A percentile compares a stretch with the other conserved stretches of the same genome.
Evolutionary conservation across 148 eudicot species (phyloP).

Genomic region (Fallopia convolvulus): DNA sequence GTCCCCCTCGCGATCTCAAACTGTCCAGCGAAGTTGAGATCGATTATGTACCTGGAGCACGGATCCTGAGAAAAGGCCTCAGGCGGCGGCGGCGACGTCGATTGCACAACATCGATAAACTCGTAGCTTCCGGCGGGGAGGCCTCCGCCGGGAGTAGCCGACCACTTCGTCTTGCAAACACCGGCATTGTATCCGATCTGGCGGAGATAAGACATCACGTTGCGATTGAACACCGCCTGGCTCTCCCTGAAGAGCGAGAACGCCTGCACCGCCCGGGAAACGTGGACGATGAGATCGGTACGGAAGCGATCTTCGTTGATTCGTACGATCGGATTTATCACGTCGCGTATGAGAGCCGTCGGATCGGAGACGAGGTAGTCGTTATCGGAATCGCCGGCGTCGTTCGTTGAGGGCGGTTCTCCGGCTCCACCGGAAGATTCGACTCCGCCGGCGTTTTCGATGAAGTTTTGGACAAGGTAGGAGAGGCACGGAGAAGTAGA

Average conservation of each 20-base stretch:
- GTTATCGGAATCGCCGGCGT: conserved; percentile 32
- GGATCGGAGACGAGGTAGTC: conserved; percentile 22
- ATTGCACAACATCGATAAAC: conserved; percentile 52
- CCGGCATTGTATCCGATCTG: conserved; percentile 65
- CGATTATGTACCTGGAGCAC: conserved; percentile 44
- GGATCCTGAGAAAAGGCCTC: neutral
- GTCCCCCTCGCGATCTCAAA: conserved; percentile 73
- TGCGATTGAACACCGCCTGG: conserved; percentile 29
- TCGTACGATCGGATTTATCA: conserved; percentile 15
- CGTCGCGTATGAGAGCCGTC: conserved; percentile 13
- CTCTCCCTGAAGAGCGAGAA: conserved; percentile 22
- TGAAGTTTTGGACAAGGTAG: conserved; percentile 43
- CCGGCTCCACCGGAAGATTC: conserved; percentile 14
- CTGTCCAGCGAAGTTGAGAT: conserved; percentile 45
- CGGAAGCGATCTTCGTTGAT: conserved; percentile 32
- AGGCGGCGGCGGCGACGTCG: conserved; percentile 8
- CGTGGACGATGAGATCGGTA: conserved; percentile 28
- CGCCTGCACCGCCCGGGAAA: conserved; percentile 29
- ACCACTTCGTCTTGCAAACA: conserved; percentile 69
- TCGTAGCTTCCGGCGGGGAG: conserved; percentile 60
- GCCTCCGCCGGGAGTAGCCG: conserved; percentile 38
- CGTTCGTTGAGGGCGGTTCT: neutral
- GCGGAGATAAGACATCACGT: conserved; percentile 59
- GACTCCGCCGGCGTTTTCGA: conserved; percentile 21
- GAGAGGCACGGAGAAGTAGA: conserved; percentile 23